Conservation (phyloP, 257 asterid genomes). For the Plantago elongata region DNA sequence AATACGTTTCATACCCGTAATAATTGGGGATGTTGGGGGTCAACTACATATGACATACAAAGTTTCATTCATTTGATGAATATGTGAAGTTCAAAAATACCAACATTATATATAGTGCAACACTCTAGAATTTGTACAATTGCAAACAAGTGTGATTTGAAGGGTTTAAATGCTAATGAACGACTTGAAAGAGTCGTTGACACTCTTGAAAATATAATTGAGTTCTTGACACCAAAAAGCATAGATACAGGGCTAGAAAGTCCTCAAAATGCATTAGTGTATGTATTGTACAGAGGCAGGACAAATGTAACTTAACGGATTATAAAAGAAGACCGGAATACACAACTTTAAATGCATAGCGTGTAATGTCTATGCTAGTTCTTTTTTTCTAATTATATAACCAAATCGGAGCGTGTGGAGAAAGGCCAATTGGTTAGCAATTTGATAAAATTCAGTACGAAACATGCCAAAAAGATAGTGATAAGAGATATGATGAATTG, state of each 20-base stretch:
- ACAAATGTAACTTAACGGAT: too few species aligned
- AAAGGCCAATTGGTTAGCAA: too few species aligned
- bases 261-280: constrained; percentile 48
- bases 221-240: constrained; percentile 65
- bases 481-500: too few species aligned
- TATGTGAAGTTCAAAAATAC: constrained; percentile 98
- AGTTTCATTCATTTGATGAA: constrained; percentile 87
- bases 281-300: too few species aligned
- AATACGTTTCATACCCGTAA: too few species aligned
- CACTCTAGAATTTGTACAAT: constrained; percentile 94
- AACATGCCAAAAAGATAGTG: too few species aligned
- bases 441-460: too few species aligned
- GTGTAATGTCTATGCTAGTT: too few species aligned
- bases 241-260: constrained; percentile 42
- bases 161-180: constrained; percentile 82
- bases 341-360: too few species aligned
- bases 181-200: constrained; percentile 81
- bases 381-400: too few species aligned
- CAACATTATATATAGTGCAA: constrained; percentile 81
- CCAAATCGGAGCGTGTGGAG: too few species aligned
- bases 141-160: constrained; percentile 93
- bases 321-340: too few species aligned
- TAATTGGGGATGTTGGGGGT: constrained; percentile 76
- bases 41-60: constrained; percentile 68
- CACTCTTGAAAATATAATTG: constrained; percentile 81